Base-by-base conservation (phyloP, 106 monocot species). In the Triglochin maritima region DNA sequence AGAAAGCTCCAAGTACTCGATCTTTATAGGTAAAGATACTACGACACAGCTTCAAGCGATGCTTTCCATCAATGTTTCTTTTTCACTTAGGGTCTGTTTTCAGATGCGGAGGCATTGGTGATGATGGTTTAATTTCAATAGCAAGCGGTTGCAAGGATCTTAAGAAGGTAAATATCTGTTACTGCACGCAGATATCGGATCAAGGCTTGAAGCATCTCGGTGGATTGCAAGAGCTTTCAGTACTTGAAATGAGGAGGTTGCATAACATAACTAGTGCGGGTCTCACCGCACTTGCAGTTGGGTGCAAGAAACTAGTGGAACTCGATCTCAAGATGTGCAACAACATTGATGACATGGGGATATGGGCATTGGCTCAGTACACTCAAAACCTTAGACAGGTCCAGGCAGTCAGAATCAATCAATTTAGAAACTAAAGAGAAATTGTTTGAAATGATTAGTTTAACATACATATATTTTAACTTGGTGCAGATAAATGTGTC, bases 381-480 rank as follows among this genome's bases (percentile, higher is more conserved):
- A 66, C 79, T 0, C 67, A 70, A 65, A 87, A 87, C 57, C 84
- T 94, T 43, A 82, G 94, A 82, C 94, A 94, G 81, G 94, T 87
- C 67, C 50, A 9, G 58, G 0, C 10, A 8, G 5, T 11, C 6
- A 59, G 5, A 59, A 29, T 29, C 29, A 29, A 29, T 29, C 29
- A 0, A 29, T 29, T 29, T 29, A 29, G 29, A 29, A 29, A 29
- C 29, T 29, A 29, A 29, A 14, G 16, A 16, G n/a, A 10, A 11
- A 17, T 10, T 47, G 9, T 16, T 45, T 49, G 5, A 17, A 62
- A 62, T 8, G 12, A 4, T 4, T 4, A 44, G 41, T 6, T 12
- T 59, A 50, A 60, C 17, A 11, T 45, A 5, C 17, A 10, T 41
- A 3, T 48, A 7, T 60, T 11, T 9, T 15, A 16, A 7, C 50